phyloP scores from a whole-genome alignment of 129 eudicot genomes.

The Rutidosis leptorrhynchoides region DNA sequence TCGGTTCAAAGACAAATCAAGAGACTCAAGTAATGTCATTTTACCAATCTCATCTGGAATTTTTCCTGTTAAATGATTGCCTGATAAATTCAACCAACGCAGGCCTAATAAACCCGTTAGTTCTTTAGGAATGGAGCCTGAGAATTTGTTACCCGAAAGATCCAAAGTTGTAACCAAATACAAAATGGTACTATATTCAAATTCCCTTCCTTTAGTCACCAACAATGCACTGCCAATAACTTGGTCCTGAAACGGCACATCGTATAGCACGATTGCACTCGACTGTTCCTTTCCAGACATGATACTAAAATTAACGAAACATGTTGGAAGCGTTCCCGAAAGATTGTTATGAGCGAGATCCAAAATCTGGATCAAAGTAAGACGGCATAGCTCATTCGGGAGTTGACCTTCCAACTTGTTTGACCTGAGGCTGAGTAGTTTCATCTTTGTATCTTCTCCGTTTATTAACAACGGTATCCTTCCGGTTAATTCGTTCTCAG shows the following conservation, averaged over 20 bases:
- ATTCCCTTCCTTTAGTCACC: conserved; percentile 36
- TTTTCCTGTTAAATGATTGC: conserved; percentile 31
- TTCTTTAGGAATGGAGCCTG: conserved; percentile 28
- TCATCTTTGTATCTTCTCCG: conserved; percentile 12
- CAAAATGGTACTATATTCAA: conserved; percentile 21
- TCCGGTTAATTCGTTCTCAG: conserved; percentile 37
- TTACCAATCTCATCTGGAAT: conserved; percentile 39
- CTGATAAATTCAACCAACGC: conserved; percentile 33
- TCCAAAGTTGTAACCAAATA: conserved; percentile 31
- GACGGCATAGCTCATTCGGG: conserved; percentile 35
- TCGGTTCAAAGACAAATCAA: conserved; percentile 34
- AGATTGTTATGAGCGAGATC: conserved; percentile 42
- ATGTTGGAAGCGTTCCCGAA: conserved; percentile 38
- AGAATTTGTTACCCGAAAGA: conserved; percentile 38
- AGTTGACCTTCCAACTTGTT: conserved; percentile 32
- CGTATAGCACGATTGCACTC: conserved; percentile 16
- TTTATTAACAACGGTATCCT: conserved; percentile 23
- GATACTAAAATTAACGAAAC: conserved; percentile 34
- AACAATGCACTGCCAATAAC: conserved; percentile 22
- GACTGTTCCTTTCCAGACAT: conserved; percentile 17
- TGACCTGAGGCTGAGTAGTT: conserved; percentile 36
- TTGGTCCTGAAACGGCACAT: conserved; percentile 9
- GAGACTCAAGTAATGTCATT: conserved; percentile 39
- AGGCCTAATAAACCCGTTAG: conserved; percentile 22
- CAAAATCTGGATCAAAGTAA: conserved; percentile 34